phyloP scores from a whole-genome alignment of 108 stramenopile species.

The Cyclotella baltica region DNA sequence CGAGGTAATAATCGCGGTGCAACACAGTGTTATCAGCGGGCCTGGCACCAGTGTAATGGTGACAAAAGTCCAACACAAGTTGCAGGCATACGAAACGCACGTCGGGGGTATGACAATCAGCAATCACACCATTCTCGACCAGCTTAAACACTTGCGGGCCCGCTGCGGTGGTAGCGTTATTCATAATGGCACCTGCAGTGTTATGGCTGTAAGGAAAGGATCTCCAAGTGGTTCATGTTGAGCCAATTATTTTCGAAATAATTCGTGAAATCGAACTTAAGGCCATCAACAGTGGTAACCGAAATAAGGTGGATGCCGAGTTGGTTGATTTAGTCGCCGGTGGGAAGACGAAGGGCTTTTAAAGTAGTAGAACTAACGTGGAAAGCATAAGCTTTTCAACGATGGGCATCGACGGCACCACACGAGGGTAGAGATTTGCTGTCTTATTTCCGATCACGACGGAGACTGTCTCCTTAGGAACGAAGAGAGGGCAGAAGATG shows the following conservation, averaged over 20 bases:
- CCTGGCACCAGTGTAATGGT: not conserved
- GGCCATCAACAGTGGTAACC: not conserved
- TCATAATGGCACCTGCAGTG: too few species aligned
- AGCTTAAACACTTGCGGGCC: not conserved
- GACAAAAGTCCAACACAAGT: not conserved
- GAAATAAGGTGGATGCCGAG: not conserved
- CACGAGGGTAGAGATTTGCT: too few species aligned
- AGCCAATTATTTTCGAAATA: too few species aligned
- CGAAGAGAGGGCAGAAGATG: too few species aligned
- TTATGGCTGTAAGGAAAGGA: constrained; percentile 1
- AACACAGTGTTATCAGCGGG: not conserved
- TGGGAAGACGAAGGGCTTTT: not conserved
- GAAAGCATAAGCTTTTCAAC: not conserved
- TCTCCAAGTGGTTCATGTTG: not conserved
- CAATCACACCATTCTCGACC: too few species aligned
- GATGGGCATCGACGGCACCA: not conserved
- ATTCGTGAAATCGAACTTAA: not conserved
- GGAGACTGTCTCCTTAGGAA: not conserved
- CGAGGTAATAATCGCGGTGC: not conserved
- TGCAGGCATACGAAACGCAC: not conserved
- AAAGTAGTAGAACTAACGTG: not conserved
- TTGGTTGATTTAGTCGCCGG: not conserved
- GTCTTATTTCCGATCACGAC: not conserved
- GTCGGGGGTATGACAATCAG: not conserved
- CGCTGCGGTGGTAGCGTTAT: too few species aligned